Percentiles rank a stretch among this genome's conserved stretches.
Conservation (phyloP, 192 early-diverging fungal species). For the Gigaspora rosea region DNA sequence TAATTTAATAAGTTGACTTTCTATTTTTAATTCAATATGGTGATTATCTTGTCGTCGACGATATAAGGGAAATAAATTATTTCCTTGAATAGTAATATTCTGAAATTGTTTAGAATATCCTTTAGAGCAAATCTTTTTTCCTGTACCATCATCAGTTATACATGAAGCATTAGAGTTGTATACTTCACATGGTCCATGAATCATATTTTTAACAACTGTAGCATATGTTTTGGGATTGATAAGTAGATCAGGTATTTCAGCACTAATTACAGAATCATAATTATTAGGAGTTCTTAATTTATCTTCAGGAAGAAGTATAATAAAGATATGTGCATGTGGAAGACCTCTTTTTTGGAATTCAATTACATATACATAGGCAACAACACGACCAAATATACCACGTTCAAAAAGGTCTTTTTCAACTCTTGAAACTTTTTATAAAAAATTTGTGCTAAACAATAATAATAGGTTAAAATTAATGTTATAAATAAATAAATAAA, state of each 20-base stretch:
- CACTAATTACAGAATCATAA: constrained; percentile 30
- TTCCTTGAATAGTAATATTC: constrained; percentile 3
- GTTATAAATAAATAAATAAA: too few species aligned
- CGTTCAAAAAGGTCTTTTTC: constrained; percentile 22
- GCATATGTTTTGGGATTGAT: constrained; percentile 4
- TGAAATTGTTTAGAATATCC: constrained; percentile 24
- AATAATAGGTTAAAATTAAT: too few species aligned
- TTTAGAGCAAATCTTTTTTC: constrained; percentile 32
- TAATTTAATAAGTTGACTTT: too few species aligned
- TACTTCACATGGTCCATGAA: background rate
- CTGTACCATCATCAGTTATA: constrained; percentile 38
- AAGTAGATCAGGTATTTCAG: constrained; percentile 35
- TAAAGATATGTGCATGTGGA: constrained; percentile 42
- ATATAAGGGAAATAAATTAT: constrained; percentile 38
- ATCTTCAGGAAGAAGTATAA: constrained; percentile 27
- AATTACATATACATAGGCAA: constrained; percentile 36
- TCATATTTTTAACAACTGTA: constrained; percentile 6
- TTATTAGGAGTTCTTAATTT: constrained; percentile 28
- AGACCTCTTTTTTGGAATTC: constrained; percentile 48
- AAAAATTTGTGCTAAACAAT: constrained; percentile 12
- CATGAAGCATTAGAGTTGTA: constrained; percentile 17
- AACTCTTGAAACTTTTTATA: constrained; percentile 27
- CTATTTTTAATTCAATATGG: too few species aligned
- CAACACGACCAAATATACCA: constrained; percentile 32
- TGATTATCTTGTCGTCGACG: too few species aligned